These are phyloP conservation scores for Rhinocladiella mackenziei DNA, from an alignment of 2,329 filamentous ascomycete genomes.

Conservation along the genomic window DNA sequence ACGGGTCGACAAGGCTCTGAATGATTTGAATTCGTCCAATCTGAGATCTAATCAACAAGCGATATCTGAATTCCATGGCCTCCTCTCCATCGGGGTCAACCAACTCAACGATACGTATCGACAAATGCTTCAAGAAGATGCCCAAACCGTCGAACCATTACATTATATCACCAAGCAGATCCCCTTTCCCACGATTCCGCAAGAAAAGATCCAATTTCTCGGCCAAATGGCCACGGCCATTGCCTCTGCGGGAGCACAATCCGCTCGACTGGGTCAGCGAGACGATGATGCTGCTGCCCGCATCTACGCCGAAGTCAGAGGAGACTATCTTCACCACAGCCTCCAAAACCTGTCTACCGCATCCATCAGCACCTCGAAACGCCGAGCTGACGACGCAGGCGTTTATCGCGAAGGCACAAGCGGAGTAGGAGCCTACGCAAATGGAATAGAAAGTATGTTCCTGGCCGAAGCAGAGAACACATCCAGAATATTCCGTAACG, in stretches of 20 bases:
- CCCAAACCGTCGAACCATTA: constrained; percentile 77
- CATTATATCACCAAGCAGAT: constrained; percentile 85
- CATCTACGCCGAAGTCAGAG: constrained; percentile 80
- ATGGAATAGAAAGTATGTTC: constrained; percentile 82
- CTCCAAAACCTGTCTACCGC: constrained; percentile 83
- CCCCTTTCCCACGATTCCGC: constrained; percentile 74
- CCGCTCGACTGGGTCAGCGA: constrained; percentile 45
- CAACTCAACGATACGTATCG: constrained; percentile 84
- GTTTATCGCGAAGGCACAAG: constrained; percentile 86
- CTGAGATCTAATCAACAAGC: constrained; percentile 87
- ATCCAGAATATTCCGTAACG: constrained; percentile 78
- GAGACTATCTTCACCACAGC: constrained; percentile 77
- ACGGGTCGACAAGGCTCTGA: constrained; percentile 77
- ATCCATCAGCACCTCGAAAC: constrained; percentile 76
- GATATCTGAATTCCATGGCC: constrained; percentile 69
- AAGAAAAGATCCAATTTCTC: constrained; percentile 70
- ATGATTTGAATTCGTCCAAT: constrained; percentile 84
- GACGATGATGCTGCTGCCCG: constrained; percentile 69
- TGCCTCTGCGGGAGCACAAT: constrained; percentile 55
- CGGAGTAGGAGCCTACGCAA: constrained; percentile 83
- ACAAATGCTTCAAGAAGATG: constrained; percentile 71
- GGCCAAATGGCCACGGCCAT: constrained; percentile 76
- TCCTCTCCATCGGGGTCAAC: constrained; percentile 73
- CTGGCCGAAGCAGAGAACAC: constrained; percentile 88
- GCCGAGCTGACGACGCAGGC: constrained; percentile 64